A percentile compares a stretch with the other conserved stretches of the same genome.
phyloP scores from a whole-genome alignment of 768 basidiomycete genomes.

The Tylopilus plumbeoviolaceoides region DNA sequence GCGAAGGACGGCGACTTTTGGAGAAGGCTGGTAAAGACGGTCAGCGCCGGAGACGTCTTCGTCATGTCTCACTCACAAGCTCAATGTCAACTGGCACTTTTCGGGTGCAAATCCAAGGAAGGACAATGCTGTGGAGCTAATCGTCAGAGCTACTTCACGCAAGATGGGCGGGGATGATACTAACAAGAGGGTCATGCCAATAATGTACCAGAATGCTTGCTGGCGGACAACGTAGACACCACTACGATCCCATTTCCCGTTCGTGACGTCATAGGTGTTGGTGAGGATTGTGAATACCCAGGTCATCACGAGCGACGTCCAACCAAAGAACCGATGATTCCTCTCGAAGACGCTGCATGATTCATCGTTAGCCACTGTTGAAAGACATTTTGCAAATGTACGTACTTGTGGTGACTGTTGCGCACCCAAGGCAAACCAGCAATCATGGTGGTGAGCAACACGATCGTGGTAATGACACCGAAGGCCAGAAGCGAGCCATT shows the following conservation, averaged over 20 bases:
- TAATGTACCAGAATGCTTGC: slow-evolving; percentile 75
- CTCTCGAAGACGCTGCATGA: slow-evolving; percentile 65
- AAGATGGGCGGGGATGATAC: slow-evolving; percentile 21
- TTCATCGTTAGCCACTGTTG: neutral
- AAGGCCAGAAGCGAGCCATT: slow-evolving; percentile 56
- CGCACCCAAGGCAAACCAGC: slow-evolving; percentile 78
- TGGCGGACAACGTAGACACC: slow-evolving; percentile 54
- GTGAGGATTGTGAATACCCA: slow-evolving; percentile 68
- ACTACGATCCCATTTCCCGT: slow-evolving; percentile 53
- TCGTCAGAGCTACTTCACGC: neutral
- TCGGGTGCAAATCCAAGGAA: slow-evolving; percentile 75
- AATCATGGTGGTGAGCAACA: slow-evolving; percentile 53
- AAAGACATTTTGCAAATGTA: neutral
- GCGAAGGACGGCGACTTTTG: slow-evolving; percentile 74
- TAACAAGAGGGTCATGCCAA: slow-evolving; percentile 72
- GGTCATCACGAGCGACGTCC: slow-evolving; percentile 54
- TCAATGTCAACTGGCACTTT: slow-evolving; percentile 73
- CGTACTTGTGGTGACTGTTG: slow-evolving; percentile 77
- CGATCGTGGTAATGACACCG: slow-evolving; percentile 55
- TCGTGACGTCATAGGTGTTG: slow-evolving; percentile 55
- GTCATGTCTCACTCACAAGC: slow-evolving; percentile 44
- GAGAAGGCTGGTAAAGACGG: slow-evolving; percentile 52
- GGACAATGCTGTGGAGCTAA: slow-evolving; percentile 45
- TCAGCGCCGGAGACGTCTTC: neutral
- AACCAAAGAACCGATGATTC: slow-evolving; percentile 76